A percentile compares a stretch with the other conserved stretches of the same genome.
Evolutionary conservation across 805 yeast species (phyloP).

Genomic region (Torulaspora maleeae): DNA sequence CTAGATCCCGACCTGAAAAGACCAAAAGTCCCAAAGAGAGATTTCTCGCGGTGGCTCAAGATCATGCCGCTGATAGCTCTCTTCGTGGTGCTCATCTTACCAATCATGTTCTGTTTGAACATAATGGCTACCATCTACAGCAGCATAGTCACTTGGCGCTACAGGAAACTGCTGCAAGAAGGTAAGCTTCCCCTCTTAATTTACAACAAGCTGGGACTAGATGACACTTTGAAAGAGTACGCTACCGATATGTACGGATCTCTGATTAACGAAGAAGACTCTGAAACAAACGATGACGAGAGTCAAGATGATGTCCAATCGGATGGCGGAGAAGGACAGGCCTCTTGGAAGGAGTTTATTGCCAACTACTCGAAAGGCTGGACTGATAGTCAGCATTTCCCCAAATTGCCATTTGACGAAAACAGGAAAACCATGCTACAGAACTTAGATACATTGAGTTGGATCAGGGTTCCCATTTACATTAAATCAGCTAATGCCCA

Average conservation of each 20-base stretch:
- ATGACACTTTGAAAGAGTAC: constrained; percentile 24
- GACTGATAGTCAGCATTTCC: constrained; percentile 16
- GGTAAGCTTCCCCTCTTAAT: constrained; percentile 23
- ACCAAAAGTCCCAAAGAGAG: constrained; percentile 3
- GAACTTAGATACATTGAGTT: constrained; percentile 57
- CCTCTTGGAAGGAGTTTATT: constrained; percentile 29
- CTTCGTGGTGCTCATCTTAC: constrained; percentile 20
- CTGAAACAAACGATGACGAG: constrained; percentile 12
- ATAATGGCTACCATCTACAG: constrained; percentile 31
- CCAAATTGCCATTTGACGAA: constrained; percentile 35
- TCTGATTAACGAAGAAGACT: constrained; percentile 20
- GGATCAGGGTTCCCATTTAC: constrained; percentile 75
- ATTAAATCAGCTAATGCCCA: constrained; percentile 76
- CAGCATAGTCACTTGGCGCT: constrained; percentile 25
- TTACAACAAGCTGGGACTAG: constrained; percentile 23
- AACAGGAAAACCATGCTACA: constrained; percentile 42
- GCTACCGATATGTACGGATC: constrained; percentile 26
- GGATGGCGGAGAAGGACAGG: constrained; percentile 9
- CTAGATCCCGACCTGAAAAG: constrained; percentile 16
- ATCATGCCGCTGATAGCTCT: constrained; percentile 7
- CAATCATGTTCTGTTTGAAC: constrained; percentile 28
- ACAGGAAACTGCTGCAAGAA: constrained; percentile 22
- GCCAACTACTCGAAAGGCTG: constrained; percentile 23
- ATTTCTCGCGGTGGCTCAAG: constrained; percentile 7
- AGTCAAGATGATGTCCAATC: not conserved